A percentile compares a stretch with the other conserved stretches of the same genome.
phyloP scores from a whole-genome alignment of 805 yeast species.

The Myxozyma kluyveri region DNA sequence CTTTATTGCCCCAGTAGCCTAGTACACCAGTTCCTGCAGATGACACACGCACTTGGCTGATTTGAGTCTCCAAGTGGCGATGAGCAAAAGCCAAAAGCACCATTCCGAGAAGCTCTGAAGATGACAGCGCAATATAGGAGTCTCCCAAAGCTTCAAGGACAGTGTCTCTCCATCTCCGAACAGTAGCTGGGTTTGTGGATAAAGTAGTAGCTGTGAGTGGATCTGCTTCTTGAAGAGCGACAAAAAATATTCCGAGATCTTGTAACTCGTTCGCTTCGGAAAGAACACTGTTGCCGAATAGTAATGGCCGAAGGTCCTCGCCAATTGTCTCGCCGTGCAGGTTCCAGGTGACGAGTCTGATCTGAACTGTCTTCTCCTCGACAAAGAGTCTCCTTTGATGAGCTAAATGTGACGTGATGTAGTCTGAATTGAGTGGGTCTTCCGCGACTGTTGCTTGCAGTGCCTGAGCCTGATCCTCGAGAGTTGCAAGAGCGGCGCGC shows the following conservation, averaged over 20 bases:
- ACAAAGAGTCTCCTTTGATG: slow-evolving; percentile 22
- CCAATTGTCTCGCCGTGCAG: slow-evolving; percentile 34
- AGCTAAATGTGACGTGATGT: slow-evolving; percentile 22
- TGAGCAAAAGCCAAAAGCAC: slow-evolving; percentile 48
- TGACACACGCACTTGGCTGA: slow-evolving; percentile 42
- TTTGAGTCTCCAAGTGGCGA: slow-evolving; percentile 39
- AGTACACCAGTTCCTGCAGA: slow-evolving; percentile 58
- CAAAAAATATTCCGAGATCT: slow-evolving; percentile 38
- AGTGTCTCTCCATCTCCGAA: slow-evolving; percentile 30
- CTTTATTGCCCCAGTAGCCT: slow-evolving; percentile 61
- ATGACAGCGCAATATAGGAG: slow-evolving; percentile 42
- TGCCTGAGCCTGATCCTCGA: slow-evolving; percentile 26
- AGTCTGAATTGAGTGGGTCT: slow-evolving; percentile 25
- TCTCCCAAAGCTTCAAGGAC: slow-evolving; percentile 32
- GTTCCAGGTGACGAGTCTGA: slow-evolving; percentile 37
- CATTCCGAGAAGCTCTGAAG: slow-evolving; percentile 53
- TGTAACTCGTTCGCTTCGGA: slow-evolving; percentile 8
- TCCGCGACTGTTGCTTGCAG: slow-evolving; percentile 2
- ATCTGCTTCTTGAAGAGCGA: slow-evolving; percentile 53
- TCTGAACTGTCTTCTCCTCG: slow-evolving; percentile 26
- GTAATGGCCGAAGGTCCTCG: slow-evolving; percentile 29
- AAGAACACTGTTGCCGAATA: slow-evolving; percentile 24
- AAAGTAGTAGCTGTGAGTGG: slow-evolving; percentile 45
- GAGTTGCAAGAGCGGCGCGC: slow-evolving; percentile 33
- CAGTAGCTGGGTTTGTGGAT: slow-evolving; percentile 38